phyloP scores from a whole-genome alignment of 164 flowering plant genomes.

The Sextonia rubra region DNA sequence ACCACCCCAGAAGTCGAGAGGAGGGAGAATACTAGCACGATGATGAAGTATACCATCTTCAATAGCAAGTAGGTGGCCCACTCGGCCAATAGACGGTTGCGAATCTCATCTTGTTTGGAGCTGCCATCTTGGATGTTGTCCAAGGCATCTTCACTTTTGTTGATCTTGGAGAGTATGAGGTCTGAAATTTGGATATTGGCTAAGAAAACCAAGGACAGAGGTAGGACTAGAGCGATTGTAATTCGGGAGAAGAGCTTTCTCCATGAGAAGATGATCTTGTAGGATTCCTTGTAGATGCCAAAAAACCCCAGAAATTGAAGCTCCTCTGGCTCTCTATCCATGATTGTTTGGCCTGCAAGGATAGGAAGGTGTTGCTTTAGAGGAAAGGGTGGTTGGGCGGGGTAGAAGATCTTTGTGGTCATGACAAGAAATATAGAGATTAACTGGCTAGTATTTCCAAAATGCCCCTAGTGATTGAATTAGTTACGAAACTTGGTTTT shows the following conservation, averaged over 20 bases:
- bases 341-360: background rate
- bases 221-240: constrained; percentile 23
- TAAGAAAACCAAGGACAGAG: constrained; percentile 25
- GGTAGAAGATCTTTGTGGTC: background rate
- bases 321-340: constrained; percentile 28
- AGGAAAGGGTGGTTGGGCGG: background rate
- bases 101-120: constrained; percentile 11
- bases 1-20: constrained; percentile 47
- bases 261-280: constrained; percentile 20
- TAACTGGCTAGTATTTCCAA: background rate
- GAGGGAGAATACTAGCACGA: constrained; percentile 36
- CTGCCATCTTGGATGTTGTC: constrained; percentile 8
- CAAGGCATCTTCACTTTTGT: constrained; percentile 1
- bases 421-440: background rate
- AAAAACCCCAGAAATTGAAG: constrained; percentile 24
- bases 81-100: constrained; percentile 20
- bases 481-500: background rate
- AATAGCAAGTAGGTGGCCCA: constrained; percentile 21
- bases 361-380: background rate
- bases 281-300: constrained; percentile 26
- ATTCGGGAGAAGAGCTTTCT: constrained; percentile 23
- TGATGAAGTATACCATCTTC: constrained; percentile 25
- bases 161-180: constrained; percentile 13
- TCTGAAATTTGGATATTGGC: constrained; percentile 15
- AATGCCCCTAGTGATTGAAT: background rate